Percentiles rank a stretch among this genome's conserved stretches.
These are phyloP conservation scores for Cercospora sp. DNA, from an alignment of 2,329 filamentous ascomycete species.

Conservation along the genomic window DNA sequence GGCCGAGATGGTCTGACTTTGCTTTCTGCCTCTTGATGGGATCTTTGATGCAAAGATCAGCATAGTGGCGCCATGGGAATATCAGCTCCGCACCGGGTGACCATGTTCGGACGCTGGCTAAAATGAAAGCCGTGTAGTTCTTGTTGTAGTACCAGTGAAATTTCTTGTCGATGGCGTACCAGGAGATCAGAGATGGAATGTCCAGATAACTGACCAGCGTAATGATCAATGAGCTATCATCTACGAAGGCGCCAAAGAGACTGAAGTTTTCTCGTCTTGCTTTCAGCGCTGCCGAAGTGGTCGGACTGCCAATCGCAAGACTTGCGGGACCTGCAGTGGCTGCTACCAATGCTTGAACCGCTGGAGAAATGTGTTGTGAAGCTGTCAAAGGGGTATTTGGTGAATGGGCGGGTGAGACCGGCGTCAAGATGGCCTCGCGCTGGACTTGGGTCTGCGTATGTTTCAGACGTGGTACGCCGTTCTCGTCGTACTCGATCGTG, in stretches of 20 bases:
- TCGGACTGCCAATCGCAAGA: background rate
- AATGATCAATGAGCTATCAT: slow-evolving; percentile 54
- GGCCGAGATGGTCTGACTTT: slow-evolving; percentile 18
- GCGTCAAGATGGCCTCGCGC: background rate
- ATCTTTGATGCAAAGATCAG: slow-evolving; percentile 59
- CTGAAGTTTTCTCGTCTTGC: slow-evolving; percentile 32
- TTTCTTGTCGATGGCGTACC: slow-evolving; percentile 65
- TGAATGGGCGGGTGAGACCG: background rate
- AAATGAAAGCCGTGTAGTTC: slow-evolving; percentile 61
- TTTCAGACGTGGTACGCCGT: slow-evolving; percentile 27
- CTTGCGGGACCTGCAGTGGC: background rate
- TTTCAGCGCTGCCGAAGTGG: background rate
- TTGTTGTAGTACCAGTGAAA: slow-evolving; percentile 63
- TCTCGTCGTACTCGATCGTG: slow-evolving; percentile 29
- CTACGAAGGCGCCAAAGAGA: slow-evolving; percentile 39
- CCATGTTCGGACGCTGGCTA: slow-evolving; percentile 55
- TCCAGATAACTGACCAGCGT: slow-evolving; percentile 58
- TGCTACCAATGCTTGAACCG: background rate
- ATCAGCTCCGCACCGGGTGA: slow-evolving; percentile 58
- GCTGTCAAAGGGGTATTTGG: background rate
- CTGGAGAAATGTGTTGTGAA: background rate
- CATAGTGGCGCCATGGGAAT: slow-evolving; percentile 65
- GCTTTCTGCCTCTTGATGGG: slow-evolving; percentile 45
- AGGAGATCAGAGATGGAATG: slow-evolving; percentile 59
- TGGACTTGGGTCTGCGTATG: slow-evolving; percentile 2